Conservation (phyloP, 2,329 filamentous ascomycete genomes). For the Biscogniauxia mediterranea region DNA sequence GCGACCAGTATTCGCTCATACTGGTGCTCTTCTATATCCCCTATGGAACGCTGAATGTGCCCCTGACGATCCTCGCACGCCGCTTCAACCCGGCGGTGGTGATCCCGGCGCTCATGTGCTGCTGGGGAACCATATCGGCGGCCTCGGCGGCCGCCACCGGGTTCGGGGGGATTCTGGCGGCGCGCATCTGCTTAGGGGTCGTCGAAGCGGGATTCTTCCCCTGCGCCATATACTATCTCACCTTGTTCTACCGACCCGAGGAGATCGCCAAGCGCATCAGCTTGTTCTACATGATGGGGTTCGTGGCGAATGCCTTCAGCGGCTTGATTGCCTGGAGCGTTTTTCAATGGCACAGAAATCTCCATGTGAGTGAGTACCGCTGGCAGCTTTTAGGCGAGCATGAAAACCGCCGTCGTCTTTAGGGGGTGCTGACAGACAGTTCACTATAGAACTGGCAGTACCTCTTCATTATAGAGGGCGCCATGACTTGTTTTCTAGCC, state of each 20-base stretch:
- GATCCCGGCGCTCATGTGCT: constrained; percentile 27
- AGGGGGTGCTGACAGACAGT: neutral
- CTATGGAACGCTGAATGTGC: constrained; percentile 27
- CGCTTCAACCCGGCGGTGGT: constrained; percentile 27
- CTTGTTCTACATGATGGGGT: constrained; percentile 20
- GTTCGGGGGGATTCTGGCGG: constrained; percentile 23
- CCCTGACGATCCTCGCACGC: constrained; percentile 27
- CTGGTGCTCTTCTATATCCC: constrained; percentile 35
- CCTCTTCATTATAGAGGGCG: constrained; percentile 27
- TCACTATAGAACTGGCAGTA: constrained; percentile 17
- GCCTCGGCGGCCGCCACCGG: constrained; percentile 20
- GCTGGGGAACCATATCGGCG: constrained; percentile 27
- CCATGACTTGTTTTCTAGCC: constrained; percentile 17
- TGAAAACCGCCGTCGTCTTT: too few relatives aligned
- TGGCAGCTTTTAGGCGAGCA: neutral
- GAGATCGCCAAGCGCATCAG: constrained; percentile 18
- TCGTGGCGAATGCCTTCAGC: constrained; percentile 22
- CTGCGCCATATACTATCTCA: constrained; percentile 26
- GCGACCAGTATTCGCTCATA: constrained; percentile 32
- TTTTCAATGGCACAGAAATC: constrained; percentile 19
- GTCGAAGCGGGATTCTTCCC: constrained; percentile 30
- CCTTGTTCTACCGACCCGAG: constrained; percentile 25
- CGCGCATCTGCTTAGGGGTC: constrained; percentile 24
- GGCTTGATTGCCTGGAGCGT: constrained; percentile 26
- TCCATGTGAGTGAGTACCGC: constrained; percentile 3